phyloP scores from a whole-genome alignment of 176 grass and related monocot genomes.

The Dendrocalamus sinicus region DNA sequence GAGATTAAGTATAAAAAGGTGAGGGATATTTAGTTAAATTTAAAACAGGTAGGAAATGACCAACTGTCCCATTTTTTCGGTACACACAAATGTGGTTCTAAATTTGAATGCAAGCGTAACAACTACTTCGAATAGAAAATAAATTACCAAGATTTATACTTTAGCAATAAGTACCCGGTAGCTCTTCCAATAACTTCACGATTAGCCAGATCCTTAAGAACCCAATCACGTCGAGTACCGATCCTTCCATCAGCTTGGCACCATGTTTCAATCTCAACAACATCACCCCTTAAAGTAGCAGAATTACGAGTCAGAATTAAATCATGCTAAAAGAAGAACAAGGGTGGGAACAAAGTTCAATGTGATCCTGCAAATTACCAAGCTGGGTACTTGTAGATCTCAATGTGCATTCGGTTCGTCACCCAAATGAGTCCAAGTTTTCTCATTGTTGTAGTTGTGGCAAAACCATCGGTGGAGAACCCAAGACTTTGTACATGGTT shows the following conservation, averaged over 20 bases:
- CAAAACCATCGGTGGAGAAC: slow-evolving; percentile 96
- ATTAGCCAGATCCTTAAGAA: slow-evolving; percentile 89
- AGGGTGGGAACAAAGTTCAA: not conserved
- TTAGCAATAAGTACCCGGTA: slow-evolving; percentile 72
- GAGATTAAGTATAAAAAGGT: not conserved
- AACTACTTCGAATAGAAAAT: slow-evolving; percentile 17
- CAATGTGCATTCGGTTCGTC: slow-evolving; percentile 95
- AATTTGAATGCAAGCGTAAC: not conserved
- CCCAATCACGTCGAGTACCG: slow-evolving; percentile 94
- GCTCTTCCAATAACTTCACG: slow-evolving; percentile 97
- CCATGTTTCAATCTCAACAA: slow-evolving; percentile 98
- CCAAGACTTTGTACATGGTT: slow-evolving; percentile 96
- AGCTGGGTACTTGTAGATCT: slow-evolving; percentile 94
- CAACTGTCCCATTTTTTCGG: not conserved
- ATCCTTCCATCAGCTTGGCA: slow-evolving; percentile 95
- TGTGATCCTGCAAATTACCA: slow-evolving; percentile 60
- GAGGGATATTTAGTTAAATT: not conserved
- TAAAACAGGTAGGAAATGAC: not conserved
- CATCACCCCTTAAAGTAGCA: slow-evolving; percentile 76
- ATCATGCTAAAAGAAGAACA: slow-evolving; percentile 24
- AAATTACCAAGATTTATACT: not conserved
- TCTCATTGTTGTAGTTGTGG: slow-evolving; percentile 91
- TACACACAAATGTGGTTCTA: not conserved
- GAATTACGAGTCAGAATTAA: slow-evolving; percentile 14
- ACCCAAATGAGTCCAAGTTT: slow-evolving; percentile 97